phyloP scores from a whole-genome alignment of 345 rosid species.

The Euphorbia lathyris region DNA sequence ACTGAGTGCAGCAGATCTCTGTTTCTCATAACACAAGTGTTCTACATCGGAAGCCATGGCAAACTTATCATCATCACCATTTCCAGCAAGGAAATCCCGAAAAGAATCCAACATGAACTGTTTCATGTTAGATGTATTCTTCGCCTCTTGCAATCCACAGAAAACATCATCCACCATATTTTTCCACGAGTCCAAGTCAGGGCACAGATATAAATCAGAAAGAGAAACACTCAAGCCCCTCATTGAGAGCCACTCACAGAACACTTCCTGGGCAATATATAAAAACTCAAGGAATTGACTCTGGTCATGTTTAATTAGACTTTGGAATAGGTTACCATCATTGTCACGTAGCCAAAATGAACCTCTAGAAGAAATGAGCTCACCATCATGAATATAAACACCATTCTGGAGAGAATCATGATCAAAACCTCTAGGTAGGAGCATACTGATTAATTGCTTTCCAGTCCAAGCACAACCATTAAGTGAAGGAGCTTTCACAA shows the following conservation, averaged over 20 bases:
- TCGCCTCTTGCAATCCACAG: slow-evolving; percentile 67
- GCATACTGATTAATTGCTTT: slow-evolving; percentile 74
- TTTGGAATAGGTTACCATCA: slow-evolving; percentile 66
- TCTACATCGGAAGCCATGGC: slow-evolving; percentile 37
- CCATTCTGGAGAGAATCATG: slow-evolving; percentile 40
- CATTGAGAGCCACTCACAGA: slow-evolving; percentile 77
- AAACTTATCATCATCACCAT: slow-evolving; percentile 35
- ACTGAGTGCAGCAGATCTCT: slow-evolving; percentile 68
- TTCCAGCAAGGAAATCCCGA: slow-evolving; percentile 53
- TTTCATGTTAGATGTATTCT: slow-evolving; percentile 51
- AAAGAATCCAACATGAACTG: slow-evolving; percentile 71
- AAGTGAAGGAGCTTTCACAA: slow-evolving; percentile 42
- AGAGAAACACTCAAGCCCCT: slow-evolving; percentile 86
- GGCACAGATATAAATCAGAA: slow-evolving; percentile 59
- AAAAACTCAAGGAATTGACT: slow-evolving; percentile 58
- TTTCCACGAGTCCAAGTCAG: slow-evolving; percentile 43
- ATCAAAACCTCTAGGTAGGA: slow-evolving; percentile 64
- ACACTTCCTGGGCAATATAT: slow-evolving; percentile 67
- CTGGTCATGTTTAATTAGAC: slow-evolving; percentile 46
- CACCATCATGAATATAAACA: slow-evolving; percentile 55
- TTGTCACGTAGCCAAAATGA: slow-evolving; percentile 72
- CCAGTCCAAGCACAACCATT: slow-evolving; percentile 67
- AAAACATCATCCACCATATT: slow-evolving; percentile 66
- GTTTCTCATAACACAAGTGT: slow-evolving; percentile 56
- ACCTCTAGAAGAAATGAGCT: slow-evolving; percentile 60